These are phyloP conservation scores for Lentinula guzmanii DNA, from an alignment of 768 basidiomycete genomes.

Conservation along the genomic window DNA sequence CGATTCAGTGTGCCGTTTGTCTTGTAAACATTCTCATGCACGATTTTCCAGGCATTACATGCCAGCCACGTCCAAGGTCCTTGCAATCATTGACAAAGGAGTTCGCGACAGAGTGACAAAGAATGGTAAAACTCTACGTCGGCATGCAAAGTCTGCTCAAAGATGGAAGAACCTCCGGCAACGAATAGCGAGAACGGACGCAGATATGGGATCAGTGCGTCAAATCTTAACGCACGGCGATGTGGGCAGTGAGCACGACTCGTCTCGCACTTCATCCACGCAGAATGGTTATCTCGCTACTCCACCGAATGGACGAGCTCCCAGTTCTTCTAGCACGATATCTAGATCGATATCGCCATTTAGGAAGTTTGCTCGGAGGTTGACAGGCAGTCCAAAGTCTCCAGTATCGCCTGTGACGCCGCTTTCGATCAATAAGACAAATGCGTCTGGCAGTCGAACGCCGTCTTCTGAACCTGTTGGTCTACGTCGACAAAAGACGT, in stretches of 20 bases:
- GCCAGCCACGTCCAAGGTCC: constrained; percentile 88
- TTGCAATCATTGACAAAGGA: constrained; percentile 92
- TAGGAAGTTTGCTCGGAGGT: constrained; percentile 67
- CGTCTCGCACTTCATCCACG: constrained; percentile 53
- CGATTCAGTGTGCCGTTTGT: constrained; percentile 16
- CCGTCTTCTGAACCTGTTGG: constrained; percentile 51
- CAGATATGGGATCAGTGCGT: constrained; percentile 72
- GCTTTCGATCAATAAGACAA: constrained; percentile 37
- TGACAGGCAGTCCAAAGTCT: constrained; percentile 41
- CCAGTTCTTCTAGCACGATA: constrained; percentile 47
- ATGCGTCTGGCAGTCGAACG: constrained; percentile 21
- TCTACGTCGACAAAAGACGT: constrained; percentile 55
- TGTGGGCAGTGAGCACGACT: constrained; percentile 61
- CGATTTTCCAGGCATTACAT: constrained; percentile 71
- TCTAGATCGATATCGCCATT: constrained; percentile 79
- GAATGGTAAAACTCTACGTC: constrained; percentile 90
- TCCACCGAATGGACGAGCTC: constrained; percentile 46
- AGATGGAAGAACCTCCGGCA: constrained; percentile 80
- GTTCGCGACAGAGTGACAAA: constrained; percentile 90
- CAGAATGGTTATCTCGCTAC: constrained; percentile 61
- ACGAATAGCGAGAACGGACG: constrained; percentile 73
- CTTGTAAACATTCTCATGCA: constrained; percentile 10
- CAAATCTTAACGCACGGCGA: constrained; percentile 50
- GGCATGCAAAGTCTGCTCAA: constrained; percentile 84
- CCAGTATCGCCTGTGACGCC: constrained; percentile 39